A percentile compares a stretch with the other conserved stretches of the same genome.
Evolutionary conservation across 306 rosid genomes (phyloP).

Genomic region (Cicer chorassanicum): DNA sequence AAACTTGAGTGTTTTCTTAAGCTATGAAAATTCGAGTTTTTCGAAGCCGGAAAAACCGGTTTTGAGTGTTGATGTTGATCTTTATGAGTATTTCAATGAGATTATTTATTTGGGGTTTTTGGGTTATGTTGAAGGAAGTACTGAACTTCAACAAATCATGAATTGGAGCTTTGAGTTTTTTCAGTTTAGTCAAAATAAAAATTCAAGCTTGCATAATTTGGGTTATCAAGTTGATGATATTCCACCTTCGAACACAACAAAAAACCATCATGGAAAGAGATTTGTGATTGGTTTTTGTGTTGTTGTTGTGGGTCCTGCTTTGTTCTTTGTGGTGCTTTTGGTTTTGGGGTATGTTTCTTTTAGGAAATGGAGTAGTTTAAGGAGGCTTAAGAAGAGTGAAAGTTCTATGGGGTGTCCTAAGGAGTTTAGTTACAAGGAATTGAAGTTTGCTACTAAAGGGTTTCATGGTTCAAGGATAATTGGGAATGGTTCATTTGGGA

Average conservation of each 20-base stretch:
- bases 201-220: slow-evolving; percentile 42
- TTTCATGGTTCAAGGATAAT: slow-evolving; percentile 76
- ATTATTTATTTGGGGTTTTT: slow-evolving; percentile 62
- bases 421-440: slow-evolving; percentile 68
- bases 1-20: slow-evolving; percentile 56
- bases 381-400: slow-evolving; percentile 10
- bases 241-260: neutral
- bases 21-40: slow-evolving; percentile 38
- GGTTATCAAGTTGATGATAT: slow-evolving; percentile 35
- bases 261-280: slow-evolving; percentile 21
- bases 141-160: slow-evolving; percentile 64
- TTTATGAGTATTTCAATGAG: slow-evolving; percentile 56
- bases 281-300: slow-evolving; percentile 44
- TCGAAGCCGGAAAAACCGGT: slow-evolving; percentile 57
- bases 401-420: slow-evolving; percentile 66
- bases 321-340: slow-evolving; percentile 49
- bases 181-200: slow-evolving; percentile 22
- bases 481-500: slow-evolving; percentile 85
- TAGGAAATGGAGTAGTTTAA: slow-evolving; percentile 52
- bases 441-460: slow-evolving; percentile 67
- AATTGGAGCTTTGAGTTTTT: slow-evolving; percentile 63
- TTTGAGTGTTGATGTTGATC: slow-evolving; percentile 54
- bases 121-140: slow-evolving; percentile 73
- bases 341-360: slow-evolving; percentile 58
- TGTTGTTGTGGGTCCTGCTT: slow-evolving; percentile 60